Evolutionary conservation across 2,329 filamentous ascomycete genomes (phyloP).

Genomic region (Cadophora sp.): DNA sequence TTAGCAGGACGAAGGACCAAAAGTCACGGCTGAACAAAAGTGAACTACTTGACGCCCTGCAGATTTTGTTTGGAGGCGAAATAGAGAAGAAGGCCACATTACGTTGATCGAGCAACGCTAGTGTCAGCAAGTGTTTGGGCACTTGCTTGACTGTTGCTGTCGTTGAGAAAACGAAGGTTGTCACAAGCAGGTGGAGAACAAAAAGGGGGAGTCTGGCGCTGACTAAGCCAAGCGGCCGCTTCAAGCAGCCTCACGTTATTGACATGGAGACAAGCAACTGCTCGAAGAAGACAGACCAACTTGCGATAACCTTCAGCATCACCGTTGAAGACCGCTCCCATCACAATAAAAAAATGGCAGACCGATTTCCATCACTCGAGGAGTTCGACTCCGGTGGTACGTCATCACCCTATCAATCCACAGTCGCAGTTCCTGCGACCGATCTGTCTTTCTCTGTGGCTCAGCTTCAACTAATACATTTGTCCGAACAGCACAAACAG

Average conservation of each 20-base stretch:
- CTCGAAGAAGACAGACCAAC: neutral
- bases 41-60: too few relatives aligned
- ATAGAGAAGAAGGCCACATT: neutral
- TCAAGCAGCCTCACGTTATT: slow-evolving; percentile 5
- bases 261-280: neutral
- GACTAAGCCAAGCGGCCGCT: slow-evolving; percentile 10
- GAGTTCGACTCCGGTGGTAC: slow-evolving; percentile 61
- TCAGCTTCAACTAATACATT: slow-evolving; percentile 28
- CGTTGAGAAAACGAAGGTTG: neutral
- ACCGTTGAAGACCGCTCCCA: slow-evolving; percentile 17
- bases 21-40: neutral
- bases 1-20: too few relatives aligned
- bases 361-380: slow-evolving; percentile 65
- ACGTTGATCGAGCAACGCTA: too few relatives aligned
- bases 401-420: slow-evolving; percentile 17
- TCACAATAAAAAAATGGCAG: slow-evolving; percentile 54
- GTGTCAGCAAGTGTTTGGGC: neutral
- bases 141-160: neutral
- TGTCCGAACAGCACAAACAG: slow-evolving; percentile 67
- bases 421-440: neutral
- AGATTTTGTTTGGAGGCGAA: too few relatives aligned
- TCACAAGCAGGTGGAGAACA: neutral
- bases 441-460: slow-evolving; percentile 9
- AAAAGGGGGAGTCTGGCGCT: neutral
- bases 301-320: slow-evolving; percentile 18